A percentile compares a stretch with the other conserved stretches of the same genome.
Conservation (phyloP, 2,329 filamentous ascomycete species). For the Daldinia eschscholtzii region DNA sequence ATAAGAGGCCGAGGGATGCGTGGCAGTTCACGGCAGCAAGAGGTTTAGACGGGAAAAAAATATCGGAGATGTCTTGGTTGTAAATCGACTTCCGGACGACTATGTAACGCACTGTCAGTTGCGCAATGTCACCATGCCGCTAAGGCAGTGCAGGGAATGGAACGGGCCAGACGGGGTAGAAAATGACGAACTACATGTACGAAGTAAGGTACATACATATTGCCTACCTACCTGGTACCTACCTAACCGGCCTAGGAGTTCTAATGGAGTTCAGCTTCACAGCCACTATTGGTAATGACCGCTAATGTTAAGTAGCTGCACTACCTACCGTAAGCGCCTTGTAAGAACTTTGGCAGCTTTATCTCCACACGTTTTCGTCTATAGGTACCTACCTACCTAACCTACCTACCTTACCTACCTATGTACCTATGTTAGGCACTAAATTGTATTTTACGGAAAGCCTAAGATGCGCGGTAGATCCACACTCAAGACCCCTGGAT, state of each 20-base stretch:
- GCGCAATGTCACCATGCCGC: constrained; percentile 32
- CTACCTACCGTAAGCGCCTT: neutral
- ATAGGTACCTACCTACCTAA: no score
- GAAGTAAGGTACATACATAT: no score
- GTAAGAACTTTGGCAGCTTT: neutral
- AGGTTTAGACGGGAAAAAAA: constrained; percentile 26
- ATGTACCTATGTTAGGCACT: no score
- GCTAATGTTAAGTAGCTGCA: neutral
- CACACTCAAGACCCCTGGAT: constrained; percentile 27
- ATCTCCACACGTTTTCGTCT: neutral
- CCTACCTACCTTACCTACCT: no score
- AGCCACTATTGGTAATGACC: no score
- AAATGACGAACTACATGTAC: constrained; percentile 1
- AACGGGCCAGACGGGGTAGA: neutral
- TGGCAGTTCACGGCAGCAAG: constrained; percentile 23
- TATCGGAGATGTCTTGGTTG: constrained; percentile 7
- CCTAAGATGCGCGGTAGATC: constrained; percentile 2
- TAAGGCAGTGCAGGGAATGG: constrained; percentile 37
- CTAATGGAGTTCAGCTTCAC: neutral
- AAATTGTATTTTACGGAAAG: no score
- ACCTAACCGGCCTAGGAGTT: neutral
- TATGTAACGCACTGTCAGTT: constrained; percentile 22
- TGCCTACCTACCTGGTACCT: no score
- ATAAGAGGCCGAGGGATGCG: constrained; percentile 21
- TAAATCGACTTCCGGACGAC: constrained; percentile 14